Evolutionary conservation across 1,139 yeast species (phyloP).

Genomic region (Pneumocystis jirovecii): DNA sequence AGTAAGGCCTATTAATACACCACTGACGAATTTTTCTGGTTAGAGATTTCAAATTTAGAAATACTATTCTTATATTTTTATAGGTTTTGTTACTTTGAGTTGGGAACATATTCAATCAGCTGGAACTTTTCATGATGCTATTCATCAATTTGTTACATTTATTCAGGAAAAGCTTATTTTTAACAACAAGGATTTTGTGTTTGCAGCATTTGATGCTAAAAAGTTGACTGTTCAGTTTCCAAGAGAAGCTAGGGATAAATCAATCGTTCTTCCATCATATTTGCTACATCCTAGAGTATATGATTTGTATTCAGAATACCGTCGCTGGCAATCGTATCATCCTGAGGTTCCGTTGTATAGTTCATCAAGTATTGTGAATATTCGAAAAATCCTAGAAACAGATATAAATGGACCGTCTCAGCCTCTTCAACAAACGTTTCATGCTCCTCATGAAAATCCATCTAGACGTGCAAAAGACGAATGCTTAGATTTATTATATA

Average conservation of each 20-base stretch:
- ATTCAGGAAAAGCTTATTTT: constrained; percentile 33
- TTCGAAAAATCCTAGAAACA: constrained; percentile 47
- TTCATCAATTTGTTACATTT: constrained; percentile 37
- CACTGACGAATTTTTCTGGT: constrained; percentile 48
- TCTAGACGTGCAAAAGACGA: constrained; percentile 30
- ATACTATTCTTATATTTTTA: constrained; percentile 3
- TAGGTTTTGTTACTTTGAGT: constrained; percentile 37
- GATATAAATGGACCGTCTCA: constrained; percentile 18
- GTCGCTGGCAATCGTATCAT: constrained; percentile 54
- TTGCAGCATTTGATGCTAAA: constrained; percentile 54
- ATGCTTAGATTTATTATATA: constrained; percentile 29
- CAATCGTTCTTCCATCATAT: constrained; percentile 55
- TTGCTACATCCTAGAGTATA: constrained; percentile 63
- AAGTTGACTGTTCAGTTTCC: constrained; percentile 63
- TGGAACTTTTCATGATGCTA: constrained; percentile 43
- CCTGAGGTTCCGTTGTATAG: constrained; percentile 46
- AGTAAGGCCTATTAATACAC: constrained; percentile 52
- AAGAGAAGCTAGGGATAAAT: constrained; percentile 67
- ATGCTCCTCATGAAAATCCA: constrained; percentile 13
- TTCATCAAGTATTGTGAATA: constrained; percentile 35
- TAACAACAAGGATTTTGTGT: constrained; percentile 40
- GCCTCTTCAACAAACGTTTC: constrained; percentile 1
- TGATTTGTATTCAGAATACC: constrained; percentile 59
- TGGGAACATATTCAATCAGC: constrained; percentile 49
- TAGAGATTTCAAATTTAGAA: constrained; percentile 8